Percentiles rank a stretch among this genome's conserved stretches.
Conservation (phyloP, 768 basidiomycete genomes). For the Kwoniella sp. region DNA sequence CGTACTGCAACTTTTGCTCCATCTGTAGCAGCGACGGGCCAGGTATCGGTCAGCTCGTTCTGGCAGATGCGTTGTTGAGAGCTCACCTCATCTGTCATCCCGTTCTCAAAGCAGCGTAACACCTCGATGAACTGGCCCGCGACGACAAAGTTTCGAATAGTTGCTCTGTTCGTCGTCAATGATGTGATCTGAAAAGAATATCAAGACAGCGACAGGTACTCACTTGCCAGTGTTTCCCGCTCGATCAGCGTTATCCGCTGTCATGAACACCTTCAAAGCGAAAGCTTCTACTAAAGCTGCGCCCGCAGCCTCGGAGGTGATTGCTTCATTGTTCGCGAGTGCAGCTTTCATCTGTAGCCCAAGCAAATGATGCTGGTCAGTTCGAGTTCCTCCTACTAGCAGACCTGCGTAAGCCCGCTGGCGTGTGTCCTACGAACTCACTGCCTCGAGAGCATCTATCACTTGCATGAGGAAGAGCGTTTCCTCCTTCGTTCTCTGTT, state of each 20-base stretch:
- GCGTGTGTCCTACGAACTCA: too few species aligned
- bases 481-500: constrained; percentile 67
- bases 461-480: constrained; percentile 73
- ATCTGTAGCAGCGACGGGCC: constrained; percentile 60
- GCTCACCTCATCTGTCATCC: constrained; percentile 55
- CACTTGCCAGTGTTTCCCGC: constrained; percentile 75
- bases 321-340: constrained; percentile 73
- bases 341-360: constrained; percentile 67
- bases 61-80: background rate
- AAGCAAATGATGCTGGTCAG: too few species aligned
- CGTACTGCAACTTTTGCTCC: constrained; percentile 85
- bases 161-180: constrained; percentile 74
- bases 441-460: constrained; percentile 73
- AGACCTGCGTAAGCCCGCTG: background rate
- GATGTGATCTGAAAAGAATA: background rate
- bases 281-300: constrained; percentile 94
- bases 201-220: constrained; percentile 26
- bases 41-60: constrained; percentile 4
- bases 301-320: constrained; percentile 78
- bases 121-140: constrained; percentile 94
- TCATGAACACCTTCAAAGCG: constrained; percentile 81
- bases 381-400: too few species aligned
- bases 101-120: constrained; percentile 61
- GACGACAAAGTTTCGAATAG: constrained; percentile 91
- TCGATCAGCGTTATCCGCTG: constrained; percentile 90